Percentiles rank a stretch among this genome's conserved stretches.
Conservation (phyloP, 768 basidiomycete genomes). For the Cubamyces sp. region DNA sequence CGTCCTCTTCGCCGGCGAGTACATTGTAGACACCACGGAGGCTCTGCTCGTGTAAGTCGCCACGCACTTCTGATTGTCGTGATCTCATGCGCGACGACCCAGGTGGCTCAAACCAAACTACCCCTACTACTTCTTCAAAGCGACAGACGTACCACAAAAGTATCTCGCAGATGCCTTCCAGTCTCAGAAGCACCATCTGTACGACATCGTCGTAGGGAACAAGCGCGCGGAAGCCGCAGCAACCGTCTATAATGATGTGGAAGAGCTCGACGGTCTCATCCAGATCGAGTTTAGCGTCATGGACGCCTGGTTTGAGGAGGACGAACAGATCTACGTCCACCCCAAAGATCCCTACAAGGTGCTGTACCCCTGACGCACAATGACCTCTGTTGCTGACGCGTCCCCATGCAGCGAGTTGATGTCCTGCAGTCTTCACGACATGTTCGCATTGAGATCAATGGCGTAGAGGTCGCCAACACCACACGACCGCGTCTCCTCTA, state of each 20-base stretch:
- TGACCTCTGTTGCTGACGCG: too few species aligned
- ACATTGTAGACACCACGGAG: constrained; percentile 57
- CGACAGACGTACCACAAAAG: constrained; percentile 47
- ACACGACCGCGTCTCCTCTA: constrained; percentile 55
- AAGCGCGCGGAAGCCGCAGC: constrained; percentile 44
- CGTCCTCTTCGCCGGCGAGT: constrained; percentile 53
- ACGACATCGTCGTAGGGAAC: constrained; percentile 51
- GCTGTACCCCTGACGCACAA: neutral
- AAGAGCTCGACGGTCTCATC: constrained; percentile 49
- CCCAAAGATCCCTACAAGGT: constrained; percentile 77
- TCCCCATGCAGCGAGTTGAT: constrained; percentile 55
- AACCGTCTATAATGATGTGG: constrained; percentile 38
- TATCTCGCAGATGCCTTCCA: constrained; percentile 39
- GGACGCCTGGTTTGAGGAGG: constrained; percentile 74
- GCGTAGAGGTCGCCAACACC: constrained; percentile 66
- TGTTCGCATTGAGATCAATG: constrained; percentile 60
- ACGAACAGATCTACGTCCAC: constrained; percentile 62
- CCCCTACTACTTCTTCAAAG: constrained; percentile 58
- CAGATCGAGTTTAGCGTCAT: constrained; percentile 53
- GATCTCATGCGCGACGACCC: neutral
- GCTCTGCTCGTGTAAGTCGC: constrained; percentile 61
- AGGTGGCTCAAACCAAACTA: constrained; percentile 62
- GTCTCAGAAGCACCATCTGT: constrained; percentile 39
- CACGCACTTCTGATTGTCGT: neutral
- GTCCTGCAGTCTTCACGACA: constrained; percentile 63